Evolutionary conservation across 73 alveolate species (phyloP).

Genomic region (Paramecium caudatum): DNA sequence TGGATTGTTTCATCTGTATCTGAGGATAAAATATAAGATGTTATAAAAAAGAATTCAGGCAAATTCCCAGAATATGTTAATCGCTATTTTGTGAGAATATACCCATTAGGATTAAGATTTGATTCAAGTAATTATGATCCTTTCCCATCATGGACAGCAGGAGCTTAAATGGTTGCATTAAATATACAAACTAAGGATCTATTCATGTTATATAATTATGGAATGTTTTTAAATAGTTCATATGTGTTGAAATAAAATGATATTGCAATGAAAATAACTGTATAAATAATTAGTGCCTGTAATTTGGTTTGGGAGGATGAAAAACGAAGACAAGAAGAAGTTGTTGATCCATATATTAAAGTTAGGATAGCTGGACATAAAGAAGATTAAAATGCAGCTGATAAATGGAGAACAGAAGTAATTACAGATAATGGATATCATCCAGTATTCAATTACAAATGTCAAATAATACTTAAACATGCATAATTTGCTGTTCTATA

Average conservation of each 20-base stretch:
- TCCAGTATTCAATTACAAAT: conserved; percentile 28
- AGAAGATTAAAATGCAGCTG: conserved; percentile 29
- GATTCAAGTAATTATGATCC: conserved; percentile 95
- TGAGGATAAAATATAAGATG: not conserved
- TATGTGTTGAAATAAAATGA: conserved; percentile 3
- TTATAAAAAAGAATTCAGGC: conserved; percentile 36
- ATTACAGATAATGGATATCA: conserved; percentile 51
- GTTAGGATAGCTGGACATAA: conserved; percentile 44
- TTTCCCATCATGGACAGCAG: conserved; percentile 87
- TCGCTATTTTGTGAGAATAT: conserved; percentile 86
- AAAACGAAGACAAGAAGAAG: conserved; percentile 45
- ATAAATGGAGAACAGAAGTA: conserved; percentile 52
- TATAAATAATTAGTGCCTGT: conserved; percentile 27
- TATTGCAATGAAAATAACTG: not conserved
- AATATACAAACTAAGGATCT: conserved; percentile 91
- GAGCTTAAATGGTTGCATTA: conserved; percentile 95
- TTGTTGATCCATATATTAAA: conserved; percentile 64
- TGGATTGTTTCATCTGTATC: conserved; percentile 22
- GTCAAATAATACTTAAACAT: not conserved
- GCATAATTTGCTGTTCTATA: conserved; percentile 29
- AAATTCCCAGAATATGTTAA: conserved; percentile 78
- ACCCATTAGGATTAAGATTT: conserved; percentile 92
- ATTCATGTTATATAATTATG: conserved; percentile 86
- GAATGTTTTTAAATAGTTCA: conserved; percentile 83
- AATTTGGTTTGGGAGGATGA: conserved; percentile 49